A percentile compares a stretch with the other conserved stretches of the same genome.
Conservation (phyloP, 2,329 filamentous ascomycete genomes). For the Zelopaecilomyces penicillatus region DNA sequence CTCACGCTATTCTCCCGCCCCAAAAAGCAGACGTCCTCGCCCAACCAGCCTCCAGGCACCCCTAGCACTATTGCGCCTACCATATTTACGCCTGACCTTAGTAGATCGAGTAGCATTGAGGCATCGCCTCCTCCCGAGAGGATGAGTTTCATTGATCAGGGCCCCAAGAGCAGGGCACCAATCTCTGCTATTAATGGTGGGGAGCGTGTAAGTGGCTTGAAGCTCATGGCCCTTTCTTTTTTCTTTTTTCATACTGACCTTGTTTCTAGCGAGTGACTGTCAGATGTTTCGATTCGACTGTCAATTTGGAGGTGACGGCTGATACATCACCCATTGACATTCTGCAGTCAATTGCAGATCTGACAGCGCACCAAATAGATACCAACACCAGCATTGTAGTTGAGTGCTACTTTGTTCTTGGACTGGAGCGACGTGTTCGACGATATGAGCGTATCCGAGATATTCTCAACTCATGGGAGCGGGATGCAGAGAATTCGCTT, state of each 20-base stretch:
- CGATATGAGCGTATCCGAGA: conserved; percentile 81
- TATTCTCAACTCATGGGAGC: conserved; percentile 88
- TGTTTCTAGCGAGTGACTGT: conserved; percentile 57
- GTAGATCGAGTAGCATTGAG: conserved; percentile 25
- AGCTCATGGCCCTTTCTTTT: neutral
- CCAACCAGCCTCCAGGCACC: conserved; percentile 21
- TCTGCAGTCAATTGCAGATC: conserved; percentile 56
- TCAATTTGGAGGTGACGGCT: conserved; percentile 62
- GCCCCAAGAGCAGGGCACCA: conserved; percentile 61
- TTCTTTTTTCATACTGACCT: conserved; percentile 6
- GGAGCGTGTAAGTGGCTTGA: conserved; percentile 52
- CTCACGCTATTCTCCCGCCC: conserved; percentile 37
- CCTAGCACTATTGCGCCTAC: conserved; percentile 26
- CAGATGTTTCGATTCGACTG: conserved; percentile 59
- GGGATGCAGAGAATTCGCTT: conserved; percentile 67
- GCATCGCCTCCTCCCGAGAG: conserved; percentile 21
- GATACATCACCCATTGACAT: conserved; percentile 70
- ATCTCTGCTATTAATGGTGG: conserved; percentile 72
- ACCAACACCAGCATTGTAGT: conserved; percentile 60
- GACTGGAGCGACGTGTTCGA: conserved; percentile 73
- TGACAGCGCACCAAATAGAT: conserved; percentile 56
- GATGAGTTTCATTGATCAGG: conserved; percentile 35
- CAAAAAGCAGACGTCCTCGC: conserved; percentile 28
- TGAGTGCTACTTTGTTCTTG: conserved; percentile 67
- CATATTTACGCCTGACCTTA: conserved; percentile 27